phyloP scores from a whole-genome alignment of 768 basidiomycete species.

The Lyophyllum atratum region DNA sequence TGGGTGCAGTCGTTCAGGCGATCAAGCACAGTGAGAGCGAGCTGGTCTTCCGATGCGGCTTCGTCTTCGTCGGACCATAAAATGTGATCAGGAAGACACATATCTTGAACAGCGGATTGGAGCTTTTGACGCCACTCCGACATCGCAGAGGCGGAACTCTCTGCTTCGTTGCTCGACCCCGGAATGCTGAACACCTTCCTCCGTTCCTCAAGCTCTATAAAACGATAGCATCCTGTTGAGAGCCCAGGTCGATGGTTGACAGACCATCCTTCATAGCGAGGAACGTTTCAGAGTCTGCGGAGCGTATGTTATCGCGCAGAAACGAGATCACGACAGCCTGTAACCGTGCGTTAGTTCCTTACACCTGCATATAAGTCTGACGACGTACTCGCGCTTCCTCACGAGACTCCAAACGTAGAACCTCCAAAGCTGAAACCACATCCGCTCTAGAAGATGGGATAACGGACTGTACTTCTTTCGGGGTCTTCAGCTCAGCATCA shows the following conservation, averaged over 20 bases:
- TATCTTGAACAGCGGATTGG: constrained; percentile 31
- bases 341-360: neutral
- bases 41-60: constrained; percentile 39
- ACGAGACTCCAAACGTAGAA: constrained; percentile 40
- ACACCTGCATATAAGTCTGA: constrained; percentile 1
- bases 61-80: constrained; percentile 62
- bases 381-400: constrained; percentile 30
- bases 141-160: neutral
- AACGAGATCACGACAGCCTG: constrained; percentile 32
- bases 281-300: constrained; percentile 21
- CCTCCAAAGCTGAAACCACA: constrained; percentile 36
- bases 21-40: constrained; percentile 44
- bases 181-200: neutral
- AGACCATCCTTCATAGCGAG: constrained; percentile 19
- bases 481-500: constrained; percentile 30
- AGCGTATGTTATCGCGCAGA: constrained; percentile 24
- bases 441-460: constrained; percentile 31
- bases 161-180: neutral
- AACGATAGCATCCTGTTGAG: constrained; percentile 18
- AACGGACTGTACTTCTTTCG: constrained; percentile 16
- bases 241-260: constrained; percentile 18
- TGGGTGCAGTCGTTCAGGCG: constrained; percentile 45
- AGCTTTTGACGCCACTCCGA: constrained; percentile 36
- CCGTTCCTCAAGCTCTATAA: constrained; percentile 13
- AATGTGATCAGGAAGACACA: constrained; percentile 47